Conservation (phyloP, 116 monocot species). For the Trichopus zeylanicus region DNA sequence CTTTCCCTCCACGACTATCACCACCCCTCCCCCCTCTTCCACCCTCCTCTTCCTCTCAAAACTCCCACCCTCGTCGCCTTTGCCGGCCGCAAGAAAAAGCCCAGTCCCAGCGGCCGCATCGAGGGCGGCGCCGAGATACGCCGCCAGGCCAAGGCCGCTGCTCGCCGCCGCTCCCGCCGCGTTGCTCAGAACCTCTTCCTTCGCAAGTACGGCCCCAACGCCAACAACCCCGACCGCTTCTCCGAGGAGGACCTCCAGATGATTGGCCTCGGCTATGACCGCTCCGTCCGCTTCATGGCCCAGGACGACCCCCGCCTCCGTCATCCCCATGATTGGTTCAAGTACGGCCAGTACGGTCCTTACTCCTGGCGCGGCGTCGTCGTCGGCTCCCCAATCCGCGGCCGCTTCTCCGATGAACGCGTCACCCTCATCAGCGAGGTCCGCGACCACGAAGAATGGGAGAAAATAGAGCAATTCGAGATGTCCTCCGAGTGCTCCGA, state of each 20-base stretch:
- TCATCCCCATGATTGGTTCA: constrained; percentile 95
- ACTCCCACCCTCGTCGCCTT: constrained; percentile 14
- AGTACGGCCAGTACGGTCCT: constrained; percentile 84
- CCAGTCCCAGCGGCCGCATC: constrained; percentile 55
- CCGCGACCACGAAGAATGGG: constrained; percentile 74
- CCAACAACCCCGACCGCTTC: constrained; percentile 57
- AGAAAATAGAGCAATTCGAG: constrained; percentile 76
- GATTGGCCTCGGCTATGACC: constrained; percentile 92
- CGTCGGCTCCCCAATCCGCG: constrained; percentile 84
- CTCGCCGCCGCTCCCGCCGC: constrained; percentile 49
- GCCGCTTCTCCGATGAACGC: constrained; percentile 81
- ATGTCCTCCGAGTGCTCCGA: constrained; percentile 56
- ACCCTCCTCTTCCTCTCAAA: constrained; percentile 8
- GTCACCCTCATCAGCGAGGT: constrained; percentile 64
- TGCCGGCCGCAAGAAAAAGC: constrained; percentile 83
- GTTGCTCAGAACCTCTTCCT: constrained; percentile 73
- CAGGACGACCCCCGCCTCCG: constrained; percentile 74
- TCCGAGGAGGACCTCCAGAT: constrained; percentile 86
- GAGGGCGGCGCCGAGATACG: constrained; percentile 83
- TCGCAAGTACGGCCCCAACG: constrained; percentile 26
- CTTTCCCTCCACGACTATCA: too few species aligned
- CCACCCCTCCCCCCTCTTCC: not conserved
- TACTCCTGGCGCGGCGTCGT: constrained; percentile 94
- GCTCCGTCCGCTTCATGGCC: constrained; percentile 75
- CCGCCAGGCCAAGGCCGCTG: constrained; percentile 50